These are phyloP conservation scores for Tympanopsis confertula DNA, from an alignment of 2,329 filamentous ascomycete genomes.

Conservation along the genomic window DNA sequence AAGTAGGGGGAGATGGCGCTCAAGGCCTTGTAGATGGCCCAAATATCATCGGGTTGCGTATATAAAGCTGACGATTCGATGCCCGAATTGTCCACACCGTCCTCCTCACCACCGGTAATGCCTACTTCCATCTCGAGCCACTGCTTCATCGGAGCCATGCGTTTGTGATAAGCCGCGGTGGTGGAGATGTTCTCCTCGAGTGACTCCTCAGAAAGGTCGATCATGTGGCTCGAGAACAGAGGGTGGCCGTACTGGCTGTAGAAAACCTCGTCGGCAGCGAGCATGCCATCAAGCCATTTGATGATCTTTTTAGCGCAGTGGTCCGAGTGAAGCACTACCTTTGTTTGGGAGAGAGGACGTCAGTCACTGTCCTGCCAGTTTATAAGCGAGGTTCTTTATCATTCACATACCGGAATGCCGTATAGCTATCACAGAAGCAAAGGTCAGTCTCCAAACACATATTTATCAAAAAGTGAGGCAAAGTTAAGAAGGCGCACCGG, in stretches of 20 bases:
- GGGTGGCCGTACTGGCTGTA: not conserved
- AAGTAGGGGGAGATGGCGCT: not conserved
- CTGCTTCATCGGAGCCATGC: not conserved
- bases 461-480: no score
- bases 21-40: not conserved
- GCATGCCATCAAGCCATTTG: not conserved
- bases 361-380: no score
- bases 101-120: not conserved
- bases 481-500: no score
- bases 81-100: not conserved
- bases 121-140: not conserved
- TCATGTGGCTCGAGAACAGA: not conserved
- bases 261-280: not conserved
- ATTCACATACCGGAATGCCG: no score
- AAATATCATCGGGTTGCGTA: not conserved
- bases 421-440: no score
- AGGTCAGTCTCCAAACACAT: no score
- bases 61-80: not conserved
- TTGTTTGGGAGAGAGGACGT: no score
- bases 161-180: not conserved
- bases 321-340: not conserved
- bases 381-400: no score
- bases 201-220: not conserved
- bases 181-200: not conserved
- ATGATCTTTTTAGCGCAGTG: not conserved